Base-by-base conservation (phyloP, 176 grass and related monocot genomes). In the Areca catechu region DNA sequence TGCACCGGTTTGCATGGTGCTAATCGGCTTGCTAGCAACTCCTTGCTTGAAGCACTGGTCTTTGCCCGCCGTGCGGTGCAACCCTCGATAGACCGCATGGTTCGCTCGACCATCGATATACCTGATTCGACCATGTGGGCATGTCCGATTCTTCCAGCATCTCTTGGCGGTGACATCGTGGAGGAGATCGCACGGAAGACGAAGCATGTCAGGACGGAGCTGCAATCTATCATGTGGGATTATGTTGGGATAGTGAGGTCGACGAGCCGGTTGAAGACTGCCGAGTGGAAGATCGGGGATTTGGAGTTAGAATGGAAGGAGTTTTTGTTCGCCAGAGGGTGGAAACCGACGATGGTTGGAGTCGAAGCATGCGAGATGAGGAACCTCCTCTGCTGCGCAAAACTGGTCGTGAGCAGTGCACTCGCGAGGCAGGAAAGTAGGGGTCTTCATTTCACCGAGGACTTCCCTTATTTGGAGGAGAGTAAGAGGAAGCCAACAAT, bases 1-100 rank as follows among this genome's bases (percentile, higher is more conserved):
- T 97, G 92, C 76, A 97, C 92, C 1, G 92, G 92, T 52, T 81
- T 97, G 67, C 92, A 97, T 5, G 92, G 92, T 16, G 92, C 92
- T 19, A 97, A 91, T 69, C 86, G 92, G 56, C 86, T 97, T 17
- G 92, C 92, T 22, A 97, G 92, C 79, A 97, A 97, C 65, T 97
- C 92, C 3, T 69, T 97, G 76, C 86, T 97, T 12, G 92, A 97
- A 82, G 92, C 92, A 4, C 71, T 97, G 67, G 92, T 97, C 22
- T 97, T 97, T 54, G 92, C 86, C 49, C 71, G 79, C 57, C 67
- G 86, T 60, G 83, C 92, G 3, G 92, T 97, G 54, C 86, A 90
- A 49, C 92, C 86, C 20, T 91, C 92, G 14, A 88, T 91, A 20
- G 72, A 91, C 48, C 72, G 84, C 43, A 88, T 88, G 92, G 23